These are phyloP conservation scores for Amoebophrya sp. DNA, from an alignment of 169 alveolate genomes.

Conservation along the genomic window DNA sequence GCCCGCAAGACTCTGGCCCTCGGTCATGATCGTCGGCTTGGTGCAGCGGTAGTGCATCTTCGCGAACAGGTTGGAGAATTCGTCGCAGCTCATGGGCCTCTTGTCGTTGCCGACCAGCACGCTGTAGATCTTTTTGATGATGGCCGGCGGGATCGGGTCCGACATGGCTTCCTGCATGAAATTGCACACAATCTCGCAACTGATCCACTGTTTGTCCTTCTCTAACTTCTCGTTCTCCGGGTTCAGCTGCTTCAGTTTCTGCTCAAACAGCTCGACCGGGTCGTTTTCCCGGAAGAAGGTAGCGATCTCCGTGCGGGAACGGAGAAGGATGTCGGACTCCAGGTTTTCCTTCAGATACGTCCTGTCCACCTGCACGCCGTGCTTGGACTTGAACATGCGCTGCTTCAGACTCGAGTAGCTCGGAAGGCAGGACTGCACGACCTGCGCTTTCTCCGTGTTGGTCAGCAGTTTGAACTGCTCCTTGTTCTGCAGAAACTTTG, in stretches of 20 bases:
- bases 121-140: not conserved
- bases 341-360: not conserved
- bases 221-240: not conserved
- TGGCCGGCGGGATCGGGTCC: not conserved
- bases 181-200: not conserved
- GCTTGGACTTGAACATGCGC: no score
- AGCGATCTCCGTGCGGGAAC: not conserved
- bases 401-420: no score
- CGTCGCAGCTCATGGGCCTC: constrained; percentile 26
- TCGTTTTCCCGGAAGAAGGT: constrained; percentile 18
- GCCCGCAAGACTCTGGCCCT: not conserved
- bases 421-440: no score
- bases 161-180: not conserved
- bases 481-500: not conserved
- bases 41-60: not conserved
- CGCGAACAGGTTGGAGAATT: constrained; percentile 13
- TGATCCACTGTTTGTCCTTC: not conserved
- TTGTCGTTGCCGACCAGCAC: not conserved
- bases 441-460: not conserved
- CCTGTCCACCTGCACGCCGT: no score
- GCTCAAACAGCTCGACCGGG: not conserved
- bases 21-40: not conserved
- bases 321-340: not conserved
- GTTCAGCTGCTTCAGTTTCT: not conserved
- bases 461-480: not conserved